Percentiles rank a stretch among this genome's conserved stretches.
Evolutionary conservation across 345 rosid genomes (phyloP).

Genomic region (Salix arbutifolia): DNA sequence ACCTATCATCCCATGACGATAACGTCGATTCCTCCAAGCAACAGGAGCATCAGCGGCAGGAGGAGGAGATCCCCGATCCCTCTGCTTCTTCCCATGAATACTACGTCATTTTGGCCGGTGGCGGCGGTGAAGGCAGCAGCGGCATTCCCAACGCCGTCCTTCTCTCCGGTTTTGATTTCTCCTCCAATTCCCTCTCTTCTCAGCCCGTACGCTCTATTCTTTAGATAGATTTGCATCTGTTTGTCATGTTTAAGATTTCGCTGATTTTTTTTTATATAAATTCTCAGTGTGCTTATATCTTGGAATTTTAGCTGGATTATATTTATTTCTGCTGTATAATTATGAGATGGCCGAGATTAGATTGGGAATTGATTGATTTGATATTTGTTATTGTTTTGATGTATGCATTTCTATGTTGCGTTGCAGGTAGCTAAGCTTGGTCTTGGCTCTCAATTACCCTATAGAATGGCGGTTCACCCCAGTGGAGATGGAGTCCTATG

Average conservation of each 20-base stretch:
- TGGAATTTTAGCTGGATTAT: too few species aligned
- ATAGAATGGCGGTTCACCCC: slow-evolving; percentile 80
- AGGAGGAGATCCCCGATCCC: neutral
- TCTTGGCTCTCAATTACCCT: slow-evolving; percentile 69
- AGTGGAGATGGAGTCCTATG: slow-evolving; percentile 70
- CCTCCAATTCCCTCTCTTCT: slow-evolving; percentile 54
- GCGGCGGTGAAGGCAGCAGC: slow-evolving; percentile 82
- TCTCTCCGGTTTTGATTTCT: slow-evolving; percentile 46
- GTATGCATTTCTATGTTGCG: neutral
- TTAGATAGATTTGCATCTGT: neutral
- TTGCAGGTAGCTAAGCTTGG: slow-evolving; percentile 50
- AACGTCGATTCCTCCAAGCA: slow-evolving; percentile 9
- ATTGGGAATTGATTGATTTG: neutral
- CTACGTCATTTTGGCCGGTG: slow-evolving; percentile 64
- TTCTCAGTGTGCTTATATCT: too few species aligned
- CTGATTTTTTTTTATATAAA: neutral
- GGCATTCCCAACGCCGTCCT: slow-evolving; percentile 76
- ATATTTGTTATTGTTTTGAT: neutral
- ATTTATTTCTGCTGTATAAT: too few species aligned
- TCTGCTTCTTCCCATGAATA: slow-evolving; percentile 6
- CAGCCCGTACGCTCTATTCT: slow-evolving; percentile 53
- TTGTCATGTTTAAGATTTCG: neutral
- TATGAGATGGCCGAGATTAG: neutral
- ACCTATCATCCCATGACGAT: slow-evolving; percentile 16
- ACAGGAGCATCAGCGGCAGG: slow-evolving; percentile 2